Percentiles rank a stretch among this genome's conserved stretches.
These are phyloP conservation scores for Cryphonectria parasitica DNA, from an alignment of 2,329 filamentous ascomycete genomes.

Conservation along the genomic window DNA sequence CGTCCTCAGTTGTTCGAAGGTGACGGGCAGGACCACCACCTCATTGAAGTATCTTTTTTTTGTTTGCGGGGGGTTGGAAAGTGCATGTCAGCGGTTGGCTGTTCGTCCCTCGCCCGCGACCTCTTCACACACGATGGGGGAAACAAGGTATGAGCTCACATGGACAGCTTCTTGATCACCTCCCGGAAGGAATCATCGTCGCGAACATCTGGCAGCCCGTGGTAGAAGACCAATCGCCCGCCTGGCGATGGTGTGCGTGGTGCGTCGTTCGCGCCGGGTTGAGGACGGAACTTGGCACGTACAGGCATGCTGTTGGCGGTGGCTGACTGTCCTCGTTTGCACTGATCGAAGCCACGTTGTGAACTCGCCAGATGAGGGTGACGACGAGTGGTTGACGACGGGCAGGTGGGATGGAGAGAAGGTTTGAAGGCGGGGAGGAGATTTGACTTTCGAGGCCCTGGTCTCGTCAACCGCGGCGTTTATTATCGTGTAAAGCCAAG, in stretches of 20 bases:
- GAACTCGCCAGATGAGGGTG: neutral
- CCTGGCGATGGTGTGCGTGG: slow-evolving; percentile 43
- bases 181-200: slow-evolving; percentile 64
- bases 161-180: slow-evolving; percentile 69
- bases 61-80: too few species aligned
- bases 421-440: neutral
- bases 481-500: neutral
- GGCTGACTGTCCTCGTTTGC: neutral
- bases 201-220: slow-evolving; percentile 57
- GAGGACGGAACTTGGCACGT: slow-evolving; percentile 46
- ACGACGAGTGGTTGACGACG: too few species aligned
- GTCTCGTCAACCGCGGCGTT: neutral
- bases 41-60: slow-evolving; percentile 62
- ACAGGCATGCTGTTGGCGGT: slow-evolving; percentile 38
- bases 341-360: neutral
- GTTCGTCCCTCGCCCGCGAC: neutral
- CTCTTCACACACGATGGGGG: neutral
- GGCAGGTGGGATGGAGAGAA: neutral
- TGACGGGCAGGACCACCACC: slow-evolving; percentile 66
- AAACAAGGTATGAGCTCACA: slow-evolving; percentile 46
- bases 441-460: neutral
- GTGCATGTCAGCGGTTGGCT: neutral
- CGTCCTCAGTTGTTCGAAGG: slow-evolving; percentile 74
- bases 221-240: slow-evolving; percentile 34
- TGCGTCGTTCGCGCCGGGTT: slow-evolving; percentile 34